Conservation (phyloP, 192 early-diverging fungal genomes). For the Coemansia furcata region DNA sequence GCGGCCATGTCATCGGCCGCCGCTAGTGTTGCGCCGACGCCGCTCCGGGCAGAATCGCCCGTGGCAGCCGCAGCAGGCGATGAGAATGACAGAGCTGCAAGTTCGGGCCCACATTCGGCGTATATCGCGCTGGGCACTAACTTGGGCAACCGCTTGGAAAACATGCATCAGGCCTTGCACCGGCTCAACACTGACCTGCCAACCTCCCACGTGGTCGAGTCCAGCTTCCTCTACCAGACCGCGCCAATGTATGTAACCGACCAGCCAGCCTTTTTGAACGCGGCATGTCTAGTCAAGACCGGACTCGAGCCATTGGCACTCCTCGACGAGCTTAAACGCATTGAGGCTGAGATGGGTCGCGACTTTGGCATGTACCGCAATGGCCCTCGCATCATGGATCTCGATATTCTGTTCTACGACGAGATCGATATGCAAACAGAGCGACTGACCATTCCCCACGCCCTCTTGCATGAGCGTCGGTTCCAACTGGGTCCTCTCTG, state of each 20-base stretch:
- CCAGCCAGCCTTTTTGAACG: slow-evolving; percentile 91
- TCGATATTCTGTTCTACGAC: slow-evolving; percentile 96
- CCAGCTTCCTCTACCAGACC: slow-evolving; percentile 96
- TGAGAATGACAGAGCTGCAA: neutral
- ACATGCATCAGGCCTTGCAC: slow-evolving; percentile 74
- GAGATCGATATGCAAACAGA: slow-evolving; percentile 64
- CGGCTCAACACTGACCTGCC: slow-evolving; percentile 32
- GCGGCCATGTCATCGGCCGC: slow-evolving; percentile 7
- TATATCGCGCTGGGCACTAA: slow-evolving; percentile 92
- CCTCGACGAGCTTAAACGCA: slow-evolving; percentile 74
- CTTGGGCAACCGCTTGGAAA: slow-evolving; percentile 74
- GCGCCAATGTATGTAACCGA: slow-evolving; percentile 94
- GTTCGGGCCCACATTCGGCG: slow-evolving; percentile 41
- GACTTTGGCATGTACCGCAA: slow-evolving; percentile 65
- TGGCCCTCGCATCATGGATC: slow-evolving; percentile 91
- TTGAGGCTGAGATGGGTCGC: slow-evolving; percentile 83
- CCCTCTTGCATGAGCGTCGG: slow-evolving; percentile 81
- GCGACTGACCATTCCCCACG: slow-evolving; percentile 84
- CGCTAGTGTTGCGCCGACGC: slow-evolving; percentile 11
- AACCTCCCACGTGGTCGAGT: slow-evolving; percentile 66
- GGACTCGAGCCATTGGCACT: slow-evolving; percentile 69
- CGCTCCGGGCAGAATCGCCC: slow-evolving; percentile 16
- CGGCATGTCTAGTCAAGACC: slow-evolving; percentile 80
- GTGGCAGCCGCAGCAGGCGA: neutral
- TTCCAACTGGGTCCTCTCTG: slow-evolving; percentile 93